These are phyloP conservation scores for Trametes maxima DNA, from an alignment of 768 basidiomycete species.

Conservation along the genomic window DNA sequence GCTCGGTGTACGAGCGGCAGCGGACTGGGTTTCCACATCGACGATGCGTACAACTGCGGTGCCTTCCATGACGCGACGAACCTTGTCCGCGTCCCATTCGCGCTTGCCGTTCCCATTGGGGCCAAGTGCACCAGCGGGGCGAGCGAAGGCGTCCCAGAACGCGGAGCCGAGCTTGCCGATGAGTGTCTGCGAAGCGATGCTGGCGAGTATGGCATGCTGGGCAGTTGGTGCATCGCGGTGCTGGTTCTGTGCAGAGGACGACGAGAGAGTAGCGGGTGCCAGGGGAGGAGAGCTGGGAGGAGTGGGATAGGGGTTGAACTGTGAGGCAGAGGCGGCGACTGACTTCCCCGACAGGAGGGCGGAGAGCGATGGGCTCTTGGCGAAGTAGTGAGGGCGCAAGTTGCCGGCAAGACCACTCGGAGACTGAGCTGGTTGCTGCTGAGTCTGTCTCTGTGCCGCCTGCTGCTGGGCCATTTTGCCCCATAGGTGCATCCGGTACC, in stretches of 20 bases:
- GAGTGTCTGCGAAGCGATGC: conserved; percentile 80
- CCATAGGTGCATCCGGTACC: conserved; percentile 92
- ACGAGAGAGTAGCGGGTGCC: not conserved
- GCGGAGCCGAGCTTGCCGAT: conserved; percentile 68
- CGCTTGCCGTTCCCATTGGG: conserved; percentile 11
- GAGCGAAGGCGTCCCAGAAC: conserved; percentile 88
- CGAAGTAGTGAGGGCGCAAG: conserved; percentile 43
- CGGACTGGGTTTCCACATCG: conserved; percentile 57
- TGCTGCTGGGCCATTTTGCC: conserved; percentile 84
- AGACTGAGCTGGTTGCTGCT: conserved; percentile 20
- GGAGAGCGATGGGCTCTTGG: conserved; percentile 33
- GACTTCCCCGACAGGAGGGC: conserved; percentile 53
- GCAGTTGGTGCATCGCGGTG: conserved; percentile 37
- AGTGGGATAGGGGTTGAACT: conserved; percentile 38
- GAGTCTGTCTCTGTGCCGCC: conserved; percentile 37
- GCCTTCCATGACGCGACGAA: conserved; percentile 79
- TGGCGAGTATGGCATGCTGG: conserved; percentile 60
- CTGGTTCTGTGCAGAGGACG: conserved; percentile 32
- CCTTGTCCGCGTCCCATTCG: conserved; percentile 71
- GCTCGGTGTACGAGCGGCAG: not conserved
- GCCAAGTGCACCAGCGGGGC: conserved; percentile 31
- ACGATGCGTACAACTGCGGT: conserved; percentile 80
- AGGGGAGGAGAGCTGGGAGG: conserved; percentile 49
- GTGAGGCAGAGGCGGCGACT: conserved; percentile 21
- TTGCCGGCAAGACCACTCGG: conserved; percentile 35